phyloP scores from a whole-genome alignment of 306 rosid genomes.

The Psophocarpus tetragonolobus region DNA sequence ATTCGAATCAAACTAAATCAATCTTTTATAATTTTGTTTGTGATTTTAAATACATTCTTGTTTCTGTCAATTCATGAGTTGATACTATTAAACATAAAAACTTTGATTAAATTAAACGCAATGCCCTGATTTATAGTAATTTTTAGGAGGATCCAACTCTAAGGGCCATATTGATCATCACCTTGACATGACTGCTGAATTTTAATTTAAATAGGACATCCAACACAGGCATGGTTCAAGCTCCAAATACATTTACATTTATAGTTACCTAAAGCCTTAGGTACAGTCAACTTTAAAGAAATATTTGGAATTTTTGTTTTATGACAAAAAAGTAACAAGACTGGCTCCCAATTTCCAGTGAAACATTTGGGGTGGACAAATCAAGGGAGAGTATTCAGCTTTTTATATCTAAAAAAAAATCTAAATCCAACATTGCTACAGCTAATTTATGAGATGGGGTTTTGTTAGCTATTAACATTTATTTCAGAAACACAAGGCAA shows the following conservation, averaged over 20 bases:
- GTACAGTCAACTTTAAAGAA: not conserved
- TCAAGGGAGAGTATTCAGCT: not conserved
- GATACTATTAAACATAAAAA: not conserved
- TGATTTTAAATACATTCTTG: too few species aligned
- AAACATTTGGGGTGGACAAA: not conserved
- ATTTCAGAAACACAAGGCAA: constrained; percentile 36
- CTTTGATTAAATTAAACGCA: not conserved
- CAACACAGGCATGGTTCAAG: constrained; percentile 1
- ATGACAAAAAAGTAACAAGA: not conserved
- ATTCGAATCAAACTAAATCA: too few species aligned
- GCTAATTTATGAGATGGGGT: constrained; percentile 14
- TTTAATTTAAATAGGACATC: too few species aligned
- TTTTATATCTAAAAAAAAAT: too few species aligned
- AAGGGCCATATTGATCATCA: not conserved
- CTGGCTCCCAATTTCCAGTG: not conserved
- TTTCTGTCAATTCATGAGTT: not conserved
- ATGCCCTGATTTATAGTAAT: not conserved
- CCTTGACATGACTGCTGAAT: not conserved
- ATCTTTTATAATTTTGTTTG: too few species aligned
- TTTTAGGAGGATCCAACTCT: not conserved
- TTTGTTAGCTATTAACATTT: constrained; percentile 39
- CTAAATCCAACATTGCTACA: constrained; percentile 10
- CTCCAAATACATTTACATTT: not conserved
- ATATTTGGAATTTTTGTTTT: not conserved
- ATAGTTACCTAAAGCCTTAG: not conserved